phyloP scores from a whole-genome alignment of 345 rosid species.

The Aquilaria yunnanensis region DNA sequence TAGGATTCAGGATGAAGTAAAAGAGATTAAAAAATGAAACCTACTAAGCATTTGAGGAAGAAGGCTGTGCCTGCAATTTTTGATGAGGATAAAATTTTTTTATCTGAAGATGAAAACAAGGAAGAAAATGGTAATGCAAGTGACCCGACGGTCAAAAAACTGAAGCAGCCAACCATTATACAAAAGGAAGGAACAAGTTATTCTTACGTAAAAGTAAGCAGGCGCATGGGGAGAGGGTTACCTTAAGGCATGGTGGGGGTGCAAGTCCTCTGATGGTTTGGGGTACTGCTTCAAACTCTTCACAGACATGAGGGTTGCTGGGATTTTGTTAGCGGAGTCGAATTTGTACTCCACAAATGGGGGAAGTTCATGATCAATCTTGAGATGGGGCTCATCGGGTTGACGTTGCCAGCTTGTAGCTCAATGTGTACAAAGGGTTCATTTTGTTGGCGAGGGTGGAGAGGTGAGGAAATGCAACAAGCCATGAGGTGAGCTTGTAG shows the following conservation, averaged over 20 bases:
- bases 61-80: conserved; percentile 32
- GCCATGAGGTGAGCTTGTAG: conserved; percentile 83
- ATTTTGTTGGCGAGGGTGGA: conserved; percentile 85
- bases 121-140: conserved; percentile 34
- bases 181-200: conserved; percentile 5
- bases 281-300: conserved; percentile 74
- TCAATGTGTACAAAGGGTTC: conserved; percentile 55
- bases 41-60: conserved; percentile 30
- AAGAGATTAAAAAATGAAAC: conserved; percentile 46
- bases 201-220: conserved; percentile 42
- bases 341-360: conserved; percentile 57
- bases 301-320: conserved; percentile 61
- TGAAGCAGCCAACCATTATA: conserved; percentile 20
- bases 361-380: conserved; percentile 56
- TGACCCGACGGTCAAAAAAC: conserved; percentile 42
- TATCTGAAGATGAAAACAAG: conserved; percentile 23
- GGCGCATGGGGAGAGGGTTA: conserved; percentile 50
- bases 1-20: conserved; percentile 21
- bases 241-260: conserved; percentile 94
- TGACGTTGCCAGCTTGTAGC: conserved; percentile 57
- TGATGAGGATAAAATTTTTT: conserved; percentile 29
- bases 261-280: conserved; percentile 54
- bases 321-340: conserved; percentile 65
- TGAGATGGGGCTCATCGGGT: conserved; percentile 17
- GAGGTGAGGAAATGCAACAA: conserved; percentile 83